Evolutionary conservation across 1,284 basidiomycete genomes (phyloP).

Genomic region (Baeospora myosura): DNA sequence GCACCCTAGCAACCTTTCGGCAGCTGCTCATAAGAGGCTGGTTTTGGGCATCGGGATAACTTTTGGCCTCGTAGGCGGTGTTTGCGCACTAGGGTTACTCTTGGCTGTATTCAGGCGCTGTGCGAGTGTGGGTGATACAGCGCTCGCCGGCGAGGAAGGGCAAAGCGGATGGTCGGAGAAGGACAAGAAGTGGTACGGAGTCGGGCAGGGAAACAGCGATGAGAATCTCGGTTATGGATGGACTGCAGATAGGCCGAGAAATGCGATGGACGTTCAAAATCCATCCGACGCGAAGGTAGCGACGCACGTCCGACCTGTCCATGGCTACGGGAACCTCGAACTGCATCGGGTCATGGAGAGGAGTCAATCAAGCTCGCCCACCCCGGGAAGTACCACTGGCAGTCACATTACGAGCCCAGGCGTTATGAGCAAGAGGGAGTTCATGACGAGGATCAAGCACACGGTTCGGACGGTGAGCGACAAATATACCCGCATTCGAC

Average conservation of each 20-base stretch:
- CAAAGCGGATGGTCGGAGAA: conserved; percentile 47
- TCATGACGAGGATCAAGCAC: conserved; percentile 49
- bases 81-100: conserved; percentile 45
- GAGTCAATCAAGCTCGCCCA: conserved; percentile 23
- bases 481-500: conserved; percentile 36
- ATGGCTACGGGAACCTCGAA: conserved; percentile 33
- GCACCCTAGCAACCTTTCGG: conserved; percentile 29
- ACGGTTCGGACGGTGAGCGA: conserved; percentile 63
- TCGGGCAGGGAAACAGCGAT: conserved; percentile 30
- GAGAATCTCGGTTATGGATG: conserved; percentile 23
- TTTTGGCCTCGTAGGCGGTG: conserved; percentile 55
- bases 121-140: conserved; percentile 50
- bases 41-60: conserved; percentile 53
- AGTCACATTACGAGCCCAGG: conserved; percentile 33
- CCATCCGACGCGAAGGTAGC: too few species aligned
- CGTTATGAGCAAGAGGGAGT: conserved; percentile 62
- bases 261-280: too few species aligned
- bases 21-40: conserved; percentile 38
- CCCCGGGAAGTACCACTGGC: conserved; percentile 8
- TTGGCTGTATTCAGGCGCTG: conserved; percentile 51
- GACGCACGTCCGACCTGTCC: conserved; percentile 8
- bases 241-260: conserved; percentile 16
- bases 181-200: conserved; percentile 62
- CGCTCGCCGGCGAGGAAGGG: conserved; percentile 50
- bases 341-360: conserved; percentile 38